A percentile compares a stretch with the other conserved stretches of the same genome.
phyloP scores from a whole-genome alignment of 345 rosid species.

The Trapa bicornis region DNA sequence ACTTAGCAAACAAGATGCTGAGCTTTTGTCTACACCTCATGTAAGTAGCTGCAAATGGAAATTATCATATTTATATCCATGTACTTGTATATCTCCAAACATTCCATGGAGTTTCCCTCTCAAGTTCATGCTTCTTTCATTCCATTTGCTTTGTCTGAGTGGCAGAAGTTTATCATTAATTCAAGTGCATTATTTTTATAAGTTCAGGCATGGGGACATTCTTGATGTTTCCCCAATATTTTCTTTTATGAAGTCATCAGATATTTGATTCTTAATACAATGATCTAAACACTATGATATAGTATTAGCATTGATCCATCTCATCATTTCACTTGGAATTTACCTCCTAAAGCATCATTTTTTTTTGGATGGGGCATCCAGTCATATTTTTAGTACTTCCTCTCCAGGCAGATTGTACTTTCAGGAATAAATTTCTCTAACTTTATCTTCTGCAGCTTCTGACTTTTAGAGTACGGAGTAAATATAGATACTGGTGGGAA shows the following conservation, averaged over 20 bases:
- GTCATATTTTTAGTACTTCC: not conserved
- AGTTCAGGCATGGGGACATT: not conserved
- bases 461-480: no score
- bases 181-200: no score
- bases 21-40: conserved; percentile 64
- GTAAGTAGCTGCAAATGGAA: conserved; percentile 20
- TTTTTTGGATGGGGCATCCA: not conserved
- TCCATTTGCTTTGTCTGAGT: not conserved
- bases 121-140: not conserved
- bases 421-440: no score
- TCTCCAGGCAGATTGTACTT: not conserved
- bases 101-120: not conserved
- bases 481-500: no score
- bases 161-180: no score
- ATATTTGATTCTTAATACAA: not conserved
- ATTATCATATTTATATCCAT: not conserved
- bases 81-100: not conserved
- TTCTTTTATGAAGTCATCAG: not conserved
- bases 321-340: not conserved
- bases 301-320: not conserved
- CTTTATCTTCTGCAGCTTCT: no score
- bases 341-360: not conserved
- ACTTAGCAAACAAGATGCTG: conserved; percentile 64
- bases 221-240: not conserved
- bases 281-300: not conserved